Conservation (phyloP, 1,284 basidiomycete genomes). For the Amylostereum chailletii region DNA sequence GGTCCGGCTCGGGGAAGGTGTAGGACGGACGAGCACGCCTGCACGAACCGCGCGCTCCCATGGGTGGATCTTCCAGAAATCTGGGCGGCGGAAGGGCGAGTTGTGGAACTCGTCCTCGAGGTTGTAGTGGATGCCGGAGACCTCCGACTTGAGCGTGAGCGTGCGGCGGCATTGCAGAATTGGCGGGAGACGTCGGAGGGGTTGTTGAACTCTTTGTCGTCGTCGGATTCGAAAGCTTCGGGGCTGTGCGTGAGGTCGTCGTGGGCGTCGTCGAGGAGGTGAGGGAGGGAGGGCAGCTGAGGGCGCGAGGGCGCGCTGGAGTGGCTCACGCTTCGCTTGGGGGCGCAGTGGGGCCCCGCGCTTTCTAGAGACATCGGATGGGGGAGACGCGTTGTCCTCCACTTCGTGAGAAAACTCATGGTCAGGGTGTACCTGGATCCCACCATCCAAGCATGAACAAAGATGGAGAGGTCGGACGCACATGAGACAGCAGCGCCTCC, state of each 20-base stretch:
- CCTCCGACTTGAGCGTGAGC: constrained; percentile 23
- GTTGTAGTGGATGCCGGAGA: constrained; percentile 11
- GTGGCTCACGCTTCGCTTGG: constrained; percentile 1
- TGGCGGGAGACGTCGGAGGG: constrained; percentile 10
- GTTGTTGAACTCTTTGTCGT: constrained; percentile 15
- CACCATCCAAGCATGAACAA: not conserved
- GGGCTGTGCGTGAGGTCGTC: constrained; percentile 10
- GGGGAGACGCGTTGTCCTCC: constrained; percentile 37
- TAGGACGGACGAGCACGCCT: constrained; percentile 23
- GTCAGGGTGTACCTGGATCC: constrained; percentile 36
- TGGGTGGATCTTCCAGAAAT: constrained; percentile 22
- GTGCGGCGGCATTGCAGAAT: constrained; percentile 27
- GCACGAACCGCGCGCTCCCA: constrained; percentile 25
- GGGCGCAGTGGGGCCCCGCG: constrained; percentile 4
- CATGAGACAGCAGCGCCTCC: constrained; percentile 57
- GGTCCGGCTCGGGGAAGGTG: constrained; percentile 52
- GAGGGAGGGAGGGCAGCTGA: constrained; percentile 2
- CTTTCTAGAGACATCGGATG: constrained; percentile 17
- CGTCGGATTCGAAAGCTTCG: constrained; percentile 18
- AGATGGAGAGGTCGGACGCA: constrained; percentile 19
- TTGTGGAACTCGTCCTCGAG: constrained; percentile 11
- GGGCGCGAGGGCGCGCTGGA: constrained; percentile 3
- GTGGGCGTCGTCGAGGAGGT: constrained; percentile 1
- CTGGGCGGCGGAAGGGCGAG: constrained; percentile 13
- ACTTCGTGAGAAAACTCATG: constrained; percentile 40